Conservation (phyloP, 1,139 yeast genomes). For the Taphrina wiesneri region DNA sequence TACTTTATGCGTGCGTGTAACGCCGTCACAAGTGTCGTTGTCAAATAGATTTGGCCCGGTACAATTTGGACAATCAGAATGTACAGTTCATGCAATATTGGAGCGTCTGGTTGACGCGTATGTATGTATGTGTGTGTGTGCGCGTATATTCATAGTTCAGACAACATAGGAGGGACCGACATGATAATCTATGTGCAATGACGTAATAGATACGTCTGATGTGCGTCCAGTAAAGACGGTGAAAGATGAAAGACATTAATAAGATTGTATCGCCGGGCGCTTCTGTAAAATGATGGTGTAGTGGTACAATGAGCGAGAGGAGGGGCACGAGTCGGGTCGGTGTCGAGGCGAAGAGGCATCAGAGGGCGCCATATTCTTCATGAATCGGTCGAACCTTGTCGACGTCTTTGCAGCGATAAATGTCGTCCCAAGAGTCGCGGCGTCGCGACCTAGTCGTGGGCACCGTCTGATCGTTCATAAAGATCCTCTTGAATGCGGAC, state of each 20-base stretch:
- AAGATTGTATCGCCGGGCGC: background rate
- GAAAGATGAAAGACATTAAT: background rate
- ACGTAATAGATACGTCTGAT: background rate
- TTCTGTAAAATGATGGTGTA: background rate
- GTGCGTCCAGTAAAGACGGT: background rate
- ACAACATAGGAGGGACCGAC: background rate
- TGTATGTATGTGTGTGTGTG: background rate
- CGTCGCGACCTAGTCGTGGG: background rate
- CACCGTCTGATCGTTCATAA: slow-evolving; percentile 23
- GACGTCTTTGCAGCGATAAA: slow-evolving; percentile 13
- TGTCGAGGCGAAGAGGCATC: background rate
- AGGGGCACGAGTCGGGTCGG: background rate
- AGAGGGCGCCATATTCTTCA: slow-evolving; percentile 17
- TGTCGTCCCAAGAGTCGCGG: slow-evolving; percentile 18
- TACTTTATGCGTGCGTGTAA: too few relatives aligned
- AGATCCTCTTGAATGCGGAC: slow-evolving; percentile 1
- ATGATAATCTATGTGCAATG: background rate
- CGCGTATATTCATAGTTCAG: too few relatives aligned
- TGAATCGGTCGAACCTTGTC: slow-evolving; percentile 17
- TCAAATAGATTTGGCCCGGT: too few relatives aligned
- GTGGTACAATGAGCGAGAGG: background rate
- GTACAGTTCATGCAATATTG: too few relatives aligned
- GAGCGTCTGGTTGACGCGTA: too few relatives aligned
- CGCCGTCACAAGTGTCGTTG: too few relatives aligned
- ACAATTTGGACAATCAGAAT: too few relatives aligned